Evolutionary conservation across 1,284 basidiomycete species (phyloP).

Genomic region (Leccinum pachyderme): DNA sequence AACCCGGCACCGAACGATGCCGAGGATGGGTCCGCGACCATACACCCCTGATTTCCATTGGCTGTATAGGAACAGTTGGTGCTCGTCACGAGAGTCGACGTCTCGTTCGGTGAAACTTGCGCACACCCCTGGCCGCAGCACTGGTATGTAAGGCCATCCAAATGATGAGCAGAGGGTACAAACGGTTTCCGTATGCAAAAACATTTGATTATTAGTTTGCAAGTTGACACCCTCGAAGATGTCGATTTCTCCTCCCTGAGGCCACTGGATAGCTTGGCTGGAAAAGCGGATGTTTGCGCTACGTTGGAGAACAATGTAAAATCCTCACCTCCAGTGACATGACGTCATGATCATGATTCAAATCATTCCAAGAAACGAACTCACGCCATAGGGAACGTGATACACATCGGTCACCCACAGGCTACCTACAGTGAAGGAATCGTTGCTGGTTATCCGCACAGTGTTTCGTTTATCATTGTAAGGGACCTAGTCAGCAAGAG

Average conservation of each 20-base stretch:
- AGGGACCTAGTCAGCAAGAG: slow-evolving; percentile 23
- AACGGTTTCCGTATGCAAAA: slow-evolving; percentile 58
- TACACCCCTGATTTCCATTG: slow-evolving; percentile 63
- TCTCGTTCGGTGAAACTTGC: slow-evolving; percentile 47
- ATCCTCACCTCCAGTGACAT: slow-evolving; percentile 31
- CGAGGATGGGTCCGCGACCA: slow-evolving; percentile 50
- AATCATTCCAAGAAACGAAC: slow-evolving; percentile 13
- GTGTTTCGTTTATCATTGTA: slow-evolving; percentile 70
- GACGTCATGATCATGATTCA: background rate
- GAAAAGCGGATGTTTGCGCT: background rate
- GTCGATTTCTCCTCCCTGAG: slow-evolving; percentile 69
- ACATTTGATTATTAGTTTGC: slow-evolving; percentile 60
- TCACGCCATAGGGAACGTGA: slow-evolving; percentile 67
- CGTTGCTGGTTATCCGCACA: slow-evolving; percentile 61
- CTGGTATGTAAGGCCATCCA: slow-evolving; percentile 13
- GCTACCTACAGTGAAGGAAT: slow-evolving; percentile 59
- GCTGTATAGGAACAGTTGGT: slow-evolving; percentile 58
- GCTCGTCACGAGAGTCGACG: slow-evolving; percentile 52
- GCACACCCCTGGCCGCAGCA: slow-evolving; percentile 46
- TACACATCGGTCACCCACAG: slow-evolving; percentile 66
- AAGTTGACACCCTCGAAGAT: slow-evolving; percentile 76
- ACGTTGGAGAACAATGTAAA: background rate
- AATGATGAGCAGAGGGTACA: slow-evolving; percentile 6
- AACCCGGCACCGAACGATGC: slow-evolving; percentile 66
- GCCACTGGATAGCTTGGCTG: slow-evolving; percentile 60